Percentiles rank a stretch among this genome's conserved stretches.
Evolutionary conservation across 805 yeast species (phyloP).

Genomic region (Zygoascus tannicola): DNA sequence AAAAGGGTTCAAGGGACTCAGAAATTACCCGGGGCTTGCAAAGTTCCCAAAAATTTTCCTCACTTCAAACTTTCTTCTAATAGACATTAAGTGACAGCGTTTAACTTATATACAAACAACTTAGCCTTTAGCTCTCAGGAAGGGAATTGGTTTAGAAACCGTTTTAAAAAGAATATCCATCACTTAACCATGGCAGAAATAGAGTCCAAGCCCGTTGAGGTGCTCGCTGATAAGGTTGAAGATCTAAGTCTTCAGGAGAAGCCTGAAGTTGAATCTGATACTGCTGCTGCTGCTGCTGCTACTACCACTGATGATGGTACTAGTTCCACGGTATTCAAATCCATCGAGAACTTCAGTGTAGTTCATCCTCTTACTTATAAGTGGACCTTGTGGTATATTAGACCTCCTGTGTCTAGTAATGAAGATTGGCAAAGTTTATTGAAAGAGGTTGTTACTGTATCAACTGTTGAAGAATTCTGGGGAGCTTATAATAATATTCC

Average conservation of each 20-base stretch:
- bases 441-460: constrained; percentile 85
- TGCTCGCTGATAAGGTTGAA: constrained; percentile 12
- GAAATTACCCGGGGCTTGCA: too few relatives aligned
- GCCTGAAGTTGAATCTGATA: background rate
- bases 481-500: constrained; percentile 93
- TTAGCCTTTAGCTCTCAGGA: too few relatives aligned
- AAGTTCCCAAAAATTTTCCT: too few relatives aligned
- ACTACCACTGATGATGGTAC: background rate
- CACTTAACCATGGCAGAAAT: constrained; percentile 18
- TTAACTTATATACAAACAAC: too few relatives aligned
- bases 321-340: constrained; percentile 17
- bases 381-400: constrained; percentile 98
- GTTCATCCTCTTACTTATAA: constrained; percentile 83
- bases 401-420: constrained; percentile 65
- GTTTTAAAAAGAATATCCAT: too few relatives aligned
- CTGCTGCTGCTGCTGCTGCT: background rate
- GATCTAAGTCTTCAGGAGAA: constrained; percentile 7
- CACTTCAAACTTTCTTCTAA: too few relatives aligned
- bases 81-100: too few relatives aligned
- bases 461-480: constrained; percentile 98
- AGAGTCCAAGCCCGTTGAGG: constrained; percentile 26
- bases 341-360: constrained; percentile 42
- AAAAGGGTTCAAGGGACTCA: too few relatives aligned
- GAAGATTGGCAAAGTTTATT: constrained; percentile 90
- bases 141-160: too few relatives aligned